These are phyloP conservation scores for Sarocladium brachiariae DNA, from an alignment of 2,329 filamentous ascomycete species.

Conservation along the genomic window DNA sequence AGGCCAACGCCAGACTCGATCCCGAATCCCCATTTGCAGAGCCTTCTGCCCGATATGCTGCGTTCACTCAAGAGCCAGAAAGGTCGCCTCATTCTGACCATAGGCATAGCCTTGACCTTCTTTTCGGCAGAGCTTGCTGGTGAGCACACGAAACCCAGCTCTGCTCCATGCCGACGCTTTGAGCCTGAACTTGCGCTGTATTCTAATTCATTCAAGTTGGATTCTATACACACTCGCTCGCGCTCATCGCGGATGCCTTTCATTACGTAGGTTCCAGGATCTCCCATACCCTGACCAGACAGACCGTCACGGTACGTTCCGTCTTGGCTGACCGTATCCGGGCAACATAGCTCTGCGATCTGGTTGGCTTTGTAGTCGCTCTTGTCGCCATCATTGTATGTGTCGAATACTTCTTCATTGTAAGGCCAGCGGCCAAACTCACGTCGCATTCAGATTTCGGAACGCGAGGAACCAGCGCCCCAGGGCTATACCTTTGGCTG, in stretches of 20 bases:
- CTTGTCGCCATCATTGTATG: slow-evolving; percentile 54
- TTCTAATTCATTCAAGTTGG: slow-evolving; percentile 38
- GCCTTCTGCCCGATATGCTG: background rate
- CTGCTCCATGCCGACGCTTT: too few relatives aligned
- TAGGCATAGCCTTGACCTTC: slow-evolving; percentile 42
- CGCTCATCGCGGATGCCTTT: slow-evolving; percentile 70
- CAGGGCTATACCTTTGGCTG: slow-evolving; percentile 58
- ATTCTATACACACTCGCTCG: slow-evolving; percentile 64
- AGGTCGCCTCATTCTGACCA: slow-evolving; percentile 33
- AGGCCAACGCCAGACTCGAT: too few relatives aligned
- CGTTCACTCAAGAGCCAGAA: background rate
- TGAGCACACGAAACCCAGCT: slow-evolving; percentile 18
- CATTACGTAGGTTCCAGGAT: slow-evolving; percentile 56
- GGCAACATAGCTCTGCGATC: slow-evolving; percentile 56
- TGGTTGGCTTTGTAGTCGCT: slow-evolving; percentile 63
- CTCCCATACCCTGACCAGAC: background rate
- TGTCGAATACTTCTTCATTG: background rate
- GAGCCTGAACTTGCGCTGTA: slow-evolving; percentile 4
- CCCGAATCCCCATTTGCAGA: too few relatives aligned
- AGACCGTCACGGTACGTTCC: background rate
- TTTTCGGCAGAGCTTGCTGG: slow-evolving; percentile 45
- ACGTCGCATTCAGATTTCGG: slow-evolving; percentile 40
- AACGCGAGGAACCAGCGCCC: slow-evolving; percentile 45
- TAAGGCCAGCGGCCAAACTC: background rate
- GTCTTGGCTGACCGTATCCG: slow-evolving; percentile 13